Percentiles rank a stretch among this genome's conserved stretches.
phyloP scores from a whole-genome alignment of 805 yeast genomes.

The Torulaspora franciscae region DNA sequence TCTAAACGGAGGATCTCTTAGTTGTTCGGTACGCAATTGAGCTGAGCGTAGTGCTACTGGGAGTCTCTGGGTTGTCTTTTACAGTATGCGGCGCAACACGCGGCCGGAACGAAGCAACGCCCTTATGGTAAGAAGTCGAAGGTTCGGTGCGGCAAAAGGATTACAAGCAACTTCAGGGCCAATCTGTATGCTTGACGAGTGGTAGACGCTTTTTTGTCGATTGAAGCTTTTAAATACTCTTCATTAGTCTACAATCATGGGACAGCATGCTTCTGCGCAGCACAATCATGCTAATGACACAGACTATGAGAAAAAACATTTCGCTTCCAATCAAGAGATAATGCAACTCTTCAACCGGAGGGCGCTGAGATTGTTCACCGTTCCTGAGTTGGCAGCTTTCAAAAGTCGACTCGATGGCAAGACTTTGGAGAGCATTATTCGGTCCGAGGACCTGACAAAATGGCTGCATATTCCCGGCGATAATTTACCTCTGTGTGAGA shows the following conservation, averaged over 20 bases:
- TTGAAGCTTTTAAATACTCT: background rate
- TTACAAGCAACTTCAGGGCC: too few relatives aligned
- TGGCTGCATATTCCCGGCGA: constrained; percentile 39
- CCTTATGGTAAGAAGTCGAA: background rate
- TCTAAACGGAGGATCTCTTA: too few relatives aligned
- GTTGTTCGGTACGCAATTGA: background rate
- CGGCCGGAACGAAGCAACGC: background rate
- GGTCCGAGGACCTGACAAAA: constrained; percentile 27
- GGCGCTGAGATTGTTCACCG: constrained; percentile 20
- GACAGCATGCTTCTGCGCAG: constrained; percentile 22
- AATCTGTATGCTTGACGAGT: background rate
- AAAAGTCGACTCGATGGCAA: constrained; percentile 23
- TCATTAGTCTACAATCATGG: constrained; percentile 16
- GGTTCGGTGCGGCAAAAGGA: background rate
- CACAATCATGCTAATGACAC: background rate
- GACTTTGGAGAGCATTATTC: constrained; percentile 25
- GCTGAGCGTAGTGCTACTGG: background rate
- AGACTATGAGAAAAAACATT: background rate
- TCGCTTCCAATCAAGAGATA: constrained; percentile 14
- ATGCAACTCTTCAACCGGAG: constrained; percentile 15
- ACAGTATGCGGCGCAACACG: background rate
- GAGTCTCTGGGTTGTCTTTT: background rate
- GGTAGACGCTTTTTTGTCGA: too few relatives aligned
- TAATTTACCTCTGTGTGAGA: constrained; percentile 28
- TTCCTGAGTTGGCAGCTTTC: constrained; percentile 25